These are phyloP conservation scores for Arthrobotrys musiformis DNA, from an alignment of 2,329 filamentous ascomycete genomes.

Conservation along the genomic window DNA sequence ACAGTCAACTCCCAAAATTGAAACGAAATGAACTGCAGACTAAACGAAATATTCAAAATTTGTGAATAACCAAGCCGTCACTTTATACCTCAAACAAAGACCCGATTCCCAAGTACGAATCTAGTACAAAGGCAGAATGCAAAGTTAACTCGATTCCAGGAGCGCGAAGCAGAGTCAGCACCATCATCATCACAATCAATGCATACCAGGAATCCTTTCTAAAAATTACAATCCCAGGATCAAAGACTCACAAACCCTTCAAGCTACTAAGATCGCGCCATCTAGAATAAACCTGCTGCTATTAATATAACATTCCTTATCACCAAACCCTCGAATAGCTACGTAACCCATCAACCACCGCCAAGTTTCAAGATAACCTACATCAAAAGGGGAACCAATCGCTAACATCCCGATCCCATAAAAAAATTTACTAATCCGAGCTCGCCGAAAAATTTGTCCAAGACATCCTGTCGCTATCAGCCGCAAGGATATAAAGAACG, in stretches of 20 bases:
- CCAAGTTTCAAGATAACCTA: not conserved
- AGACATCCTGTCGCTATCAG: not conserved
- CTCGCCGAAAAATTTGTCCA: not conserved
- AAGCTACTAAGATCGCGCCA: not conserved
- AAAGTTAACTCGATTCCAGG: not conserved
- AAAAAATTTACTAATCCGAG: not conserved
- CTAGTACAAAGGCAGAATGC: not conserved
- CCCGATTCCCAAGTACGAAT: too few relatives aligned
- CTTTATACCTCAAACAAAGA: slow-evolving; percentile 32
- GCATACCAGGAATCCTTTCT: slow-evolving; percentile 13
- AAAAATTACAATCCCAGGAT: slow-evolving; percentile 26
- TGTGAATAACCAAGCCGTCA: not conserved
- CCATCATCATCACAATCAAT: not conserved
- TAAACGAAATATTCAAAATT: not conserved
- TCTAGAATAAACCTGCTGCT: not conserved
- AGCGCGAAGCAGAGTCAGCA: not conserved
- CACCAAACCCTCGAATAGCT: too few relatives aligned
- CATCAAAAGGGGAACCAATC: too few relatives aligned
- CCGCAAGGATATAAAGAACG: not conserved
- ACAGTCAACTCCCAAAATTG: not conserved
- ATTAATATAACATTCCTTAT: too few relatives aligned
- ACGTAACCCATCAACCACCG: too few relatives aligned
- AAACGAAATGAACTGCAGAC: not conserved
- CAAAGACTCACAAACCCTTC: not conserved
- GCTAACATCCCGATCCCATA: slow-evolving; percentile 29